A percentile compares a stretch with the other conserved stretches of the same genome.
These are phyloP conservation scores for Arthonia radiata DNA, from an alignment of 495 filamentous ascomycete genomes.

Conservation along the genomic window DNA sequence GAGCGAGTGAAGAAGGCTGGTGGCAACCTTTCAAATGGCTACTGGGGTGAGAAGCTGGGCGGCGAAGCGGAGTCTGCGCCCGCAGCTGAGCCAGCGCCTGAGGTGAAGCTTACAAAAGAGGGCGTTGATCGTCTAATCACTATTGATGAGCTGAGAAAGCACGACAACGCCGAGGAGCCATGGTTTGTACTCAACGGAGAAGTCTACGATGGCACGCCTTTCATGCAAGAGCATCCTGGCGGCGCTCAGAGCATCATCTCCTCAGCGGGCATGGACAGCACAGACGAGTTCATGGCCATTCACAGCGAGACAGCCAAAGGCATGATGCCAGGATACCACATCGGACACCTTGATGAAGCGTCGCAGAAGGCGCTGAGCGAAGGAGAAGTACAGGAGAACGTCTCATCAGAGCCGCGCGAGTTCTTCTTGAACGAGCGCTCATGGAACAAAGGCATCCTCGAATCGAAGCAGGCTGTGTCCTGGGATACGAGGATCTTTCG, in stretches of 20 bases:
- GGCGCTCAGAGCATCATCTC: constrained; percentile 71
- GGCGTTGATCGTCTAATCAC: constrained; percentile 35
- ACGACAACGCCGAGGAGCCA: constrained; percentile 39
- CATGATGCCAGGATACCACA: constrained; percentile 79
- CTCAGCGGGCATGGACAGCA: constrained; percentile 63
- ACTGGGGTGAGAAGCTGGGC: constrained; percentile 56
- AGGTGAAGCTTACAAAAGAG: constrained; percentile 63
- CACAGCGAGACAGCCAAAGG: constrained; percentile 79
- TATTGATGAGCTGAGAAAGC: constrained; percentile 45
- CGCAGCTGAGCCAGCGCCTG: constrained; percentile 22
- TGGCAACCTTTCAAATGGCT: constrained; percentile 55
- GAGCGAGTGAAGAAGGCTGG: constrained; percentile 75
- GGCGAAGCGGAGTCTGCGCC: constrained; percentile 27
- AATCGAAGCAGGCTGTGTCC: constrained; percentile 39
- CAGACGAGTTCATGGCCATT: constrained; percentile 86
- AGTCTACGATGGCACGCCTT: constrained; percentile 72
- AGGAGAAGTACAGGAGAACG: constrained; percentile 9
- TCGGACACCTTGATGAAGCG: constrained; percentile 45
- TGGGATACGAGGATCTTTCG: constrained; percentile 67
- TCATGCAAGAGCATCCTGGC: constrained; percentile 70
- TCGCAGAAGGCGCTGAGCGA: constrained; percentile 26
- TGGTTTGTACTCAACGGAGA: constrained; percentile 90
- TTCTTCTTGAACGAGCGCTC: constrained; percentile 44
- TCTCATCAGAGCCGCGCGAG: constrained; percentile 17
- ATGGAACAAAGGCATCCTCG: constrained; percentile 48